Evolutionary conservation across 2,329 filamentous ascomycete species (phyloP).

Genomic region (Lasiodiplodia sp.): DNA sequence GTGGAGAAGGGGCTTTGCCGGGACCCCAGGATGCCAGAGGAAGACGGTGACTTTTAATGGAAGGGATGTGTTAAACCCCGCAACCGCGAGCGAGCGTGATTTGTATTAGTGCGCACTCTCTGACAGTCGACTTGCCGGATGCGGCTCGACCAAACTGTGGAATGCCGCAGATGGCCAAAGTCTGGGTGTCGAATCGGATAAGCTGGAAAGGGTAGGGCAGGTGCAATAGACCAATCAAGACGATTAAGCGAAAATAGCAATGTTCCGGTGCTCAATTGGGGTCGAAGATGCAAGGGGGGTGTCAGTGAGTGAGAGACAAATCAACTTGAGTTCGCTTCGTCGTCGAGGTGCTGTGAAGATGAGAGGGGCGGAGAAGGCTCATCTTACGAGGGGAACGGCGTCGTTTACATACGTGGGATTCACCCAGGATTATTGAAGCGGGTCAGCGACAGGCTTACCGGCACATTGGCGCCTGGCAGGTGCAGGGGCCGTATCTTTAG

Average conservation of each 20-base stretch:
- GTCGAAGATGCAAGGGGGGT: not conserved
- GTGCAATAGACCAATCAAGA: not conserved
- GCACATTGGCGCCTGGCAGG: slow-evolving; percentile 21
- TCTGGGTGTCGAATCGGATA: not conserved
- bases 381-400: slow-evolving; percentile 6
- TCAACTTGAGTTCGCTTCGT: not conserved
- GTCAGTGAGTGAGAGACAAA: not conserved
- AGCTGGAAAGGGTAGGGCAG: not conserved
- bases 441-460: slow-evolving; percentile 23
- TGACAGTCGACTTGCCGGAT: not conserved
- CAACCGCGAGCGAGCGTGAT: slow-evolving; percentile 1
- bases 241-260: not conserved
- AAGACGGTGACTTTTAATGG: not conserved
- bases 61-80: not conserved
- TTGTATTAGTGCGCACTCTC: not conserved
- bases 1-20: not conserved
- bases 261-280: not conserved
- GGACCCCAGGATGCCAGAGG: not conserved
- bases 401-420: slow-evolving; percentile 28
- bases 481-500: slow-evolving; percentile 27
- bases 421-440: slow-evolving; percentile 25
- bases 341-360: not conserved
- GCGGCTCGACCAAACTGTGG: not conserved
- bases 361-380: slow-evolving; percentile 4
- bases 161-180: not conserved